Conservation (phyloP, 176 grass and related monocot species). For the Lolium rigidum region DNA sequence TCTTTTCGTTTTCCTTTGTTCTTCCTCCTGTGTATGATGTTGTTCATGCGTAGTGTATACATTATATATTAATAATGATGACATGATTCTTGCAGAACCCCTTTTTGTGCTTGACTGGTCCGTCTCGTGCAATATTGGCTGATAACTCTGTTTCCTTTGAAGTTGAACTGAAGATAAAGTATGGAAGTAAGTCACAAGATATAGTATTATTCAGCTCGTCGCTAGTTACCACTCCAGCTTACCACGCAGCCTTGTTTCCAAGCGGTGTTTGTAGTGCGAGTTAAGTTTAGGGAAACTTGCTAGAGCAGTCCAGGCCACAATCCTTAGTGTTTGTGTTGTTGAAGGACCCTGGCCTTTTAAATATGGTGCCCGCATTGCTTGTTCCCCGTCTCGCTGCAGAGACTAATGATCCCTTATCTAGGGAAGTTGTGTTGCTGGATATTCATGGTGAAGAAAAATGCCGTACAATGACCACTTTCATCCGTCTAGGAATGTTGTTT, state of each 20-base stretch:
- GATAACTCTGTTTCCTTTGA: not conserved
- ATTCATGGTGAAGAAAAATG: too few relatives aligned
- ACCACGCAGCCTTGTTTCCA: not conserved
- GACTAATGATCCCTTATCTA: too few relatives aligned
- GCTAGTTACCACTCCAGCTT: not conserved
- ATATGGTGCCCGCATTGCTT: not conserved
- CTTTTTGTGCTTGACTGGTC: not conserved
- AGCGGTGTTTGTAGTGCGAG: not conserved
- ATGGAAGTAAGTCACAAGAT: not conserved
- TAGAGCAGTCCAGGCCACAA: not conserved
- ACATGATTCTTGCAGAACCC: conserved; percentile 4
- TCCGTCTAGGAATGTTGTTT: too few relatives aligned
- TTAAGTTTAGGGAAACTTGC: not conserved
- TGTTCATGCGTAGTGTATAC: not conserved
- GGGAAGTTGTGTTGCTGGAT: too few relatives aligned
- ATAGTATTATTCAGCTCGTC: not conserved
- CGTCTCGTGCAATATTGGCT: not conserved
- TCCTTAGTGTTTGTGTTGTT: not conserved
- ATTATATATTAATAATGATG: not conserved
- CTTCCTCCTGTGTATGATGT: not conserved
- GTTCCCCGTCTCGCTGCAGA: not conserved
- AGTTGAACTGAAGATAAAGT: not conserved
- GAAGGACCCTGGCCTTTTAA: not conserved
- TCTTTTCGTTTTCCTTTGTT: not conserved
- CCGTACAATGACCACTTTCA: too few relatives aligned